Conservation (phyloP, 257 asterid genomes). For the Scutellaria baicalensis region DNA sequence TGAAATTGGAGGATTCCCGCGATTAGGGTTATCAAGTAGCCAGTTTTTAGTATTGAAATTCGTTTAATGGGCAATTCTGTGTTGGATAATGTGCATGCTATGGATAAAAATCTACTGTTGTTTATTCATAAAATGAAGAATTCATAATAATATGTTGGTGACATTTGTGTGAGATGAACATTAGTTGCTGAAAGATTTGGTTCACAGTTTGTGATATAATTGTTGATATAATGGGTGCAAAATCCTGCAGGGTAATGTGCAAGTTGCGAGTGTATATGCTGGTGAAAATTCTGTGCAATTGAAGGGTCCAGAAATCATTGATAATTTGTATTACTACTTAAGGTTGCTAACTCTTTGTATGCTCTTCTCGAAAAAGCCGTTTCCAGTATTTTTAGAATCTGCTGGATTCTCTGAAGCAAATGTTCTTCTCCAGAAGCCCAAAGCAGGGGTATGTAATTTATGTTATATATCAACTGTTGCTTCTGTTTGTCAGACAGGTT, state of each 20-base stretch:
- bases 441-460: conserved; percentile 62
- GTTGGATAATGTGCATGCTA: not conserved
- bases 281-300: conserved; percentile 58
- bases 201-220: not conserved
- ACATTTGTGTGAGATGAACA: not conserved
- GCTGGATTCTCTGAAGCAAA: conserved; percentile 51
- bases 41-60: not conserved
- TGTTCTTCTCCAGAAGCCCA: conserved; percentile 77
- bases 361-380: conserved; percentile 76
- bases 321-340: conserved; percentile 50
- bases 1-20: conserved; percentile 1
- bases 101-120: not conserved
- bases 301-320: conserved; percentile 57
- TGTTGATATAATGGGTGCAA: not conserved
- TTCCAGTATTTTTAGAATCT: conserved; percentile 62
- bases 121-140: not conserved
- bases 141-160: not conserved
- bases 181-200: not conserved
- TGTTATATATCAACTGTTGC: not conserved
- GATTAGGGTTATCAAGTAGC: not conserved
- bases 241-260: conserved; percentile 61
- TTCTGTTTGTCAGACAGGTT: conserved; percentile 6
- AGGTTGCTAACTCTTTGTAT: conserved; percentile 61
- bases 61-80: not conserved
- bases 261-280: conserved; percentile 73